Evolutionary conservation across 2,329 filamentous ascomycete species (phyloP), one percentile per base, ranked within the genome.

Genomic region (Cercospora sojina): DNA sequence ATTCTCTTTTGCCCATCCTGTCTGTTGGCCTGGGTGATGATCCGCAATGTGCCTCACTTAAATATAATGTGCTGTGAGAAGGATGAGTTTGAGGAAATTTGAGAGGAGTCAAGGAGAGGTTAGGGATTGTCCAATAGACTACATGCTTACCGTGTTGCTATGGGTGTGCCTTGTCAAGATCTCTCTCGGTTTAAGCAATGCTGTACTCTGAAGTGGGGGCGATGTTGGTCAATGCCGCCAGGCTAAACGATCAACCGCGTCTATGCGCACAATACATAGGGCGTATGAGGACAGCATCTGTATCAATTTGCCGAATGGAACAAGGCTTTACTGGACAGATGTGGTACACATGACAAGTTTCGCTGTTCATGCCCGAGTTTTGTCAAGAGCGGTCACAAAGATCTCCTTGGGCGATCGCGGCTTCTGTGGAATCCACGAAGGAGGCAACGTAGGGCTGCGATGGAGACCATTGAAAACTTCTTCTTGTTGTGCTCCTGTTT

Each of bases 1-100:
- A 85, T 77, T 85, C 83, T 66, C 76, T 71, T 70, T 81, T 81
- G 49, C 72, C 67, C 59, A 78, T 74, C 63, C 74, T 76, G 27
- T 32, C 63, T 27, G 67, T 47, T 58, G 73, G 43, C 12, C n/a
- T 64, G 29, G 69, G 65, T 41, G 71, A 65, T 65, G 74, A 73
- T 12, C 29, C 12, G 59, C 41, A 18, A 9, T 18, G 25, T 53
- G n/a, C 41, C 23, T 13, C 8, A 16, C 12, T 23, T n/a, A 5
- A 27, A 20, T 23, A 13, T 5, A 25, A 47, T 51, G 25, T n/a
- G 41, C 27, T 20, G 27, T 9, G 27, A 25, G 25, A 18, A 53
- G 10, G 27, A 47, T 20, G 41, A 16, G 13, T 3, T 49, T 49
- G 10, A 23, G 18, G 18, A 23, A 13, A 23, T 12, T 23, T 13